Evolutionary conservation across 306 rosid genomes (phyloP).

Genomic region (Trifolium repens): DNA sequence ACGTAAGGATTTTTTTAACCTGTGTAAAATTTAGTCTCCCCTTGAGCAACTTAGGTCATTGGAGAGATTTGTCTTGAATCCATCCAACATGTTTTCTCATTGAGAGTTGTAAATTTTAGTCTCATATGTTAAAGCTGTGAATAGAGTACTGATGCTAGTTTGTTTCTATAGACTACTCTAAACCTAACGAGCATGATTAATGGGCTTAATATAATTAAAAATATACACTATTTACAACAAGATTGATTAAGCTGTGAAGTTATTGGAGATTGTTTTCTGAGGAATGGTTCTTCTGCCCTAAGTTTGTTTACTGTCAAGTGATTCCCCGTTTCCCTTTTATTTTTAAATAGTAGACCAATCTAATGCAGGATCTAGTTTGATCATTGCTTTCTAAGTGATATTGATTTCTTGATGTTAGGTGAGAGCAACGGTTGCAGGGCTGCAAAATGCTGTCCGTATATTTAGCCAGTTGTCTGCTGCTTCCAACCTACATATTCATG

Average conservation of each 20-base stretch:
- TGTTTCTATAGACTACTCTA: not conserved
- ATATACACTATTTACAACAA: not conserved
- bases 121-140: not conserved
- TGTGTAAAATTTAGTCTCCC: not conserved
- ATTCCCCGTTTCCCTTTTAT: not conserved
- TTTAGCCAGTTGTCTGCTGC: constrained; percentile 99
- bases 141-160: not conserved
- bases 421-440: constrained; percentile 84
- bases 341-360: not conserved
- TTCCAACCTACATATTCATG: constrained; percentile 96
- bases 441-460: constrained; percentile 96
- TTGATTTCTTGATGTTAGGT: constrained; percentile 61
- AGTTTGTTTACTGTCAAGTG: constrained; percentile 1
- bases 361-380: constrained; percentile 7
- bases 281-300: not conserved
- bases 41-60: constrained; percentile 1
- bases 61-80: not conserved
- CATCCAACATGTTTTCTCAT: not conserved
- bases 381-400: constrained; percentile 28
- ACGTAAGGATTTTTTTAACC: not conserved
- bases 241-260: not conserved
- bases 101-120: not conserved
- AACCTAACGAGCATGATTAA: not conserved
- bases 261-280: not conserved
- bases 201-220: not conserved